A percentile compares a stretch with the other conserved stretches of the same genome.
Evolutionary conservation across 257 asterid species (phyloP).

Genomic region (Fraxinus americana): DNA sequence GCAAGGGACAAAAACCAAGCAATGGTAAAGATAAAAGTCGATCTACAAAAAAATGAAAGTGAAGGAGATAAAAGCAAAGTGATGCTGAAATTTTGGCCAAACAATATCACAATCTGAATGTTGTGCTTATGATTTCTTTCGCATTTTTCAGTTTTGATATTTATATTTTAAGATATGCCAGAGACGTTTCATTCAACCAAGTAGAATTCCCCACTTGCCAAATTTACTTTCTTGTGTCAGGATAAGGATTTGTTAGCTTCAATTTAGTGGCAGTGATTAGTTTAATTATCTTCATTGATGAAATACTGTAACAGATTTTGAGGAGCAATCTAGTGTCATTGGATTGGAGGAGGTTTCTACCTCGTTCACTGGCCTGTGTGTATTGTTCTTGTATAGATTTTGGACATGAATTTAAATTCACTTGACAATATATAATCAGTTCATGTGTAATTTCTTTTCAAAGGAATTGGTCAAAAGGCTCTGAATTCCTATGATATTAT

Average conservation of each 20-base stretch:
- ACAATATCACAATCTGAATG: neutral
- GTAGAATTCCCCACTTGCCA: neutral
- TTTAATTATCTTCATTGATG: neutral
- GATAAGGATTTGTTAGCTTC: neutral
- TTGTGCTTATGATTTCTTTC: neutral
- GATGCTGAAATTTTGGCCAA: neutral
- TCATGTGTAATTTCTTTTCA: neutral
- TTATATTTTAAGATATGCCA: neutral
- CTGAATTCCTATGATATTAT: neutral
- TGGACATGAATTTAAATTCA: neutral
- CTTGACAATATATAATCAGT: neutral
- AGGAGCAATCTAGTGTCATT: no score
- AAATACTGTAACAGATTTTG: no score
- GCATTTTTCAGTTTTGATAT: neutral
- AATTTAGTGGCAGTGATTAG: neutral
- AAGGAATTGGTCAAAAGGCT: neutral
- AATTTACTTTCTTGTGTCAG: neutral
- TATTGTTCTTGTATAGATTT: neutral
- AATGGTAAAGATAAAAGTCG: neutral
- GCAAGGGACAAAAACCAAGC: conserved; percentile 4
- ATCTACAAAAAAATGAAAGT: neutral
- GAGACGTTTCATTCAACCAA: neutral
- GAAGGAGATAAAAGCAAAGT: neutral
- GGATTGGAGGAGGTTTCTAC: no score
- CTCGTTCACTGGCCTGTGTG: neutral